Percentiles rank a stretch among this genome's conserved stretches.
These are phyloP conservation scores for Galerina marginata DNA, from an alignment of 768 basidiomycete genomes.

Conservation along the genomic window DNA sequence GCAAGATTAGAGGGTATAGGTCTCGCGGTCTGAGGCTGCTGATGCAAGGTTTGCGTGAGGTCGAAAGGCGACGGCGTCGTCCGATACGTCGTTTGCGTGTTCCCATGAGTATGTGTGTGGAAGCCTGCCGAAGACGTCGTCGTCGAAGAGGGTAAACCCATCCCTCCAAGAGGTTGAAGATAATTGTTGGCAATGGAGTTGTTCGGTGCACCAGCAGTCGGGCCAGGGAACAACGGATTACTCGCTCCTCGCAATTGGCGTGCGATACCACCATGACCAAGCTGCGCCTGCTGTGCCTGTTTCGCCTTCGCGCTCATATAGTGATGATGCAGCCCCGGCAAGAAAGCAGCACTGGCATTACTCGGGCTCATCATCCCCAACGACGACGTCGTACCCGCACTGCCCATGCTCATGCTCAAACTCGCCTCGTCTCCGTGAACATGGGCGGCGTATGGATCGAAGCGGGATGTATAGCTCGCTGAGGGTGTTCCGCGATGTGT, in stretches of 20 bases:
- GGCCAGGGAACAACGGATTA: slow-evolving; percentile 30
- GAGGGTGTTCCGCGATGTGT: slow-evolving; percentile 53
- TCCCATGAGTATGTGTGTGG: slow-evolving; percentile 45
- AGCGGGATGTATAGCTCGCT: slow-evolving; percentile 55
- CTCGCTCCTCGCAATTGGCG: slow-evolving; percentile 38
- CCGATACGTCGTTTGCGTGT: slow-evolving; percentile 44
- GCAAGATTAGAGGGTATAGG: slow-evolving; percentile 34
- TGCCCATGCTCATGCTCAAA: slow-evolving; percentile 44
- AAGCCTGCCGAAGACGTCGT: slow-evolving; percentile 39
- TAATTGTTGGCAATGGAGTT: slow-evolving; percentile 36
- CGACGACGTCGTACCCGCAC: slow-evolving; percentile 25
- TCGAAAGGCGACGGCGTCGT: slow-evolving; percentile 50
- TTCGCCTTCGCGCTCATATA: slow-evolving; percentile 60
- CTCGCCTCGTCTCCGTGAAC: slow-evolving; percentile 33
- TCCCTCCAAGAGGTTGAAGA: slow-evolving; percentile 27
- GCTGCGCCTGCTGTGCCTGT: slow-evolving; percentile 34
- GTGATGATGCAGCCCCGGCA: slow-evolving; percentile 72
- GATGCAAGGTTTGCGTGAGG: slow-evolving; percentile 46
- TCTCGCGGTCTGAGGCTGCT: slow-evolving; percentile 33
- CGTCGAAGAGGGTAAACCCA: slow-evolving; percentile 35
- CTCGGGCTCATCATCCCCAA: slow-evolving; percentile 61
- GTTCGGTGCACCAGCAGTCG: slow-evolving; percentile 2
- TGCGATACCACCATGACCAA: slow-evolving; percentile 33
- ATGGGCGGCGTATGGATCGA: slow-evolving; percentile 30
- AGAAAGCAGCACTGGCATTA: slow-evolving; percentile 84